Evolutionary conservation across 2,329 filamentous ascomycete species (phyloP), one percentile per base, ranked within the genome.

Genomic region (Daldinia eschscholtzii): DNA sequence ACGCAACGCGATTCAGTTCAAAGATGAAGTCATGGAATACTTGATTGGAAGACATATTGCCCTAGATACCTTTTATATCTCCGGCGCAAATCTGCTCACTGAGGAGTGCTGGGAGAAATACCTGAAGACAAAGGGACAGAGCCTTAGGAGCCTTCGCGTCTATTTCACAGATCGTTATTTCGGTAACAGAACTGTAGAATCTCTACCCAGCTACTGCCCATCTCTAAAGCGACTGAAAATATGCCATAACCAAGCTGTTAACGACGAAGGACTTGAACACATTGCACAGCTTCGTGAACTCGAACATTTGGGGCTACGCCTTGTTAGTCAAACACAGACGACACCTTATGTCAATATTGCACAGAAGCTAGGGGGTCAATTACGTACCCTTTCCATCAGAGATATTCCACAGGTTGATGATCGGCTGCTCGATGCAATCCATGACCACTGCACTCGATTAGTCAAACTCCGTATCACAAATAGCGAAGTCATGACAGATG

Each of bases 1-100:
- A 10, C 89, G 92, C 56, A 95, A 94, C 75, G 93, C 91, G n/a
- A 92, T 96, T 57, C 94, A 97, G 76, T 91, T 98, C 84, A 97
- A 97, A 80, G 92, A 98, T 75, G 85, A 85, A 42, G 92, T 94
- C 46, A 86, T 98, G 79, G 88, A 93, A 59, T 97, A 95, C 78
- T 87, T 98, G 75, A 83, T 93, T 20, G 89, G 89, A 62, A 92
- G 93, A 55, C 86, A 92, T 57, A 87, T 89, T 57, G 80, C 86
- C 7, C 83, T 98, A n/a, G 87, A 89, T 67, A 86, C 89, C 63
- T 84, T 98, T 48, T 92, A 93, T 70, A 85, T 98, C 0, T 91
- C 96, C 70, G 93, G 93, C 10, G 89, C 93, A 9, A 98, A 97
- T 72, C 87, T 98, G 0, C 83, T 98, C 15, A 90, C 91, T 9